Evolutionary conservation across 768 basidiomycete species (phyloP).

Genomic region (Russula abietina): DNA sequence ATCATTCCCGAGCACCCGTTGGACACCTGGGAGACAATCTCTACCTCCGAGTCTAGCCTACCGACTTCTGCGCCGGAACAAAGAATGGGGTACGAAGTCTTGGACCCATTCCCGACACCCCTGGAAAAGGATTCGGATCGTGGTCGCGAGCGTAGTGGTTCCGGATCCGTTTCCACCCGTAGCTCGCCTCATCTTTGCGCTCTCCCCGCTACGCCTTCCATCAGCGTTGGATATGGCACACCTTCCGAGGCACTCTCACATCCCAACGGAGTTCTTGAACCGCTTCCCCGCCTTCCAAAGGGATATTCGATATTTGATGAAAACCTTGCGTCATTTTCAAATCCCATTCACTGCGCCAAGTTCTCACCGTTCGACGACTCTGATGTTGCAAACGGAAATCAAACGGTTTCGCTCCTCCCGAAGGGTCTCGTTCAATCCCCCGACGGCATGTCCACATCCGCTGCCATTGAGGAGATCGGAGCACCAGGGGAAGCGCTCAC

Average conservation of each 20-base stretch:
- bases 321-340: slow-evolving; percentile 33
- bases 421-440: slow-evolving; percentile 51
- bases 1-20: slow-evolving; percentile 27
- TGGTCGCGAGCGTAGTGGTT: slow-evolving; percentile 8
- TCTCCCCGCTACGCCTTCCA: slow-evolving; percentile 18
- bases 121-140: slow-evolving; percentile 23
- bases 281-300: slow-evolving; percentile 31
- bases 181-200: slow-evolving; percentile 20
- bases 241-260: slow-evolving; percentile 28
- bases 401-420: slow-evolving; percentile 49
- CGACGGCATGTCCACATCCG: slow-evolving; percentile 6
- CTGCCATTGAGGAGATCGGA: slow-evolving; percentile 28
- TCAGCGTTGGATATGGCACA: slow-evolving; percentile 13
- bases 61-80: slow-evolving; percentile 9
- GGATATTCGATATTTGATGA: slow-evolving; percentile 41
- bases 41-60: slow-evolving; percentile 22
- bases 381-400: slow-evolving; percentile 35
- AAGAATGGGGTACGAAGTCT: not conserved
- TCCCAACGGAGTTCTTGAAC: slow-evolving; percentile 18
- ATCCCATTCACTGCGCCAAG: slow-evolving; percentile 27
- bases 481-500: slow-evolving; percentile 33
- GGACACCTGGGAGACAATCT: slow-evolving; percentile 25
- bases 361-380: slow-evolving; percentile 55
- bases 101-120: slow-evolving; percentile 20
- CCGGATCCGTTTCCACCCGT: slow-evolving; percentile 5